A percentile compares a stretch with the other conserved stretches of the same genome.
These are phyloP conservation scores for Rhododendron ferrugineum DNA, from an alignment of 148 eudicot genomes.

Conservation along the genomic window DNA sequence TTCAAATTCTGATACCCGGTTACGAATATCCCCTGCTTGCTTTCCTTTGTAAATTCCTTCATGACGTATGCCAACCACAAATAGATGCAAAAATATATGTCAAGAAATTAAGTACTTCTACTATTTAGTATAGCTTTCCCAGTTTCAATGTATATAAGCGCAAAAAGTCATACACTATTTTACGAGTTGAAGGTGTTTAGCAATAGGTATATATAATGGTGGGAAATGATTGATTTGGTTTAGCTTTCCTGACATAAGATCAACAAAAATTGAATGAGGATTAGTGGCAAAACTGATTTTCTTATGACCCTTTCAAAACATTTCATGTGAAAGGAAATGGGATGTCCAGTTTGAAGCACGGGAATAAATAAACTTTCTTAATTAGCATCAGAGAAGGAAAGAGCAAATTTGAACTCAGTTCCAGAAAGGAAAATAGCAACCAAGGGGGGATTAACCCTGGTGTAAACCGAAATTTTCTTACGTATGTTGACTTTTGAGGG, in stretches of 20 bases:
- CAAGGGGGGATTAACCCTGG: neutral
- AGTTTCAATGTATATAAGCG: neutral
- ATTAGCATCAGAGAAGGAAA: neutral
- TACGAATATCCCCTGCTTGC: neutral
- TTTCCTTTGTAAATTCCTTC: slow-evolving; percentile 16
- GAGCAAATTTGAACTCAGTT: neutral
- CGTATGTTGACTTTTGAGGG: neutral
- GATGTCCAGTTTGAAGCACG: neutral
- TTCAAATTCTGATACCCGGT: neutral
- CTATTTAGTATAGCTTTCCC: neutral
- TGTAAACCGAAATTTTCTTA: neutral
- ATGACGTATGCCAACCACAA: neutral
- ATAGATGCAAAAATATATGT: neutral
- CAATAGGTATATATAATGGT: neutral
- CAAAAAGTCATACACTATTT: neutral
- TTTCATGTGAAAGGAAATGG: slow-evolving; percentile 14
- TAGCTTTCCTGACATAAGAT: neutral
- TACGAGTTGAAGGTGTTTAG: neutral
- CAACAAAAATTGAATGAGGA: neutral
- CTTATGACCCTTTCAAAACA: neutral
- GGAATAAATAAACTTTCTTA: neutral
- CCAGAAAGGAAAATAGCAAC: neutral
- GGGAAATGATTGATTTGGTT: neutral
- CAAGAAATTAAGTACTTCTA: neutral
- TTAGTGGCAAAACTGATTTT: neutral